A percentile compares a stretch with the other conserved stretches of the same genome.
Conservation (phyloP, 805 yeast species). For the Suhomyces canberraensis region DNA sequence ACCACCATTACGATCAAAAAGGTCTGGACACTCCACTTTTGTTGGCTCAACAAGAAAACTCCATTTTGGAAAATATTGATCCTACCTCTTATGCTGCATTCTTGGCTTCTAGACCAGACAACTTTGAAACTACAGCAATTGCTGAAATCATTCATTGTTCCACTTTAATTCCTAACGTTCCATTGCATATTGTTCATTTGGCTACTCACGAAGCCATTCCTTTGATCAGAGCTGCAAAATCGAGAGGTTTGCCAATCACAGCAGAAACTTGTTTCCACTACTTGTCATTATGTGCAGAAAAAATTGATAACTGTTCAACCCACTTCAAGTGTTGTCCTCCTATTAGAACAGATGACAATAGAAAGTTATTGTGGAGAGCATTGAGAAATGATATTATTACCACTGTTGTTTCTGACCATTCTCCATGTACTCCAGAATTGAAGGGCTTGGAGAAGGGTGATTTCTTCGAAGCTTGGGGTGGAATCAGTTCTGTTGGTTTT, state of each 20-base stretch:
- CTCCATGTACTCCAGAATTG: conserved; percentile 92
- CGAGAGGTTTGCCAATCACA: conserved; percentile 56
- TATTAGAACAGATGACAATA: conserved; percentile 71
- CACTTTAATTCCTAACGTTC: conserved; percentile 52
- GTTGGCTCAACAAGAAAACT: conserved; percentile 41
- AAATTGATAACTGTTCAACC: conserved; percentile 72
- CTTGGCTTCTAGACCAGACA: conserved; percentile 83
- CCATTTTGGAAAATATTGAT: conserved; percentile 45
- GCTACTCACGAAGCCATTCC: conserved; percentile 86
- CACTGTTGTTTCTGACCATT: conserved; percentile 91
- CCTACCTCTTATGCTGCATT: conserved; percentile 69
- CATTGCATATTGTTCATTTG: conserved; percentile 85
- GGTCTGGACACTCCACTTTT: conserved; percentile 32
- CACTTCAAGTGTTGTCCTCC: conserved; percentile 96
- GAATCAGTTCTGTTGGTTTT: conserved; percentile 88
- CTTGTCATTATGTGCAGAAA: conserved; percentile 72
- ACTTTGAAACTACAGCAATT: conserved; percentile 83
- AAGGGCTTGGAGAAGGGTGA: conserved; percentile 82
- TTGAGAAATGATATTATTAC: conserved; percentile 61
- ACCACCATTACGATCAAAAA: conserved; percentile 20
- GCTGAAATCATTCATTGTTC: conserved; percentile 66
- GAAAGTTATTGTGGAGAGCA: conserved; percentile 75
- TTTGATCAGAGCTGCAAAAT: conserved; percentile 61
- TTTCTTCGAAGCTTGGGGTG: conserved; percentile 95
- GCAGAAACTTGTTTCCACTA: conserved; percentile 97